Evolutionary conservation across 192 early-diverging fungal genomes (phyloP), one percentile per base, ranked within the genome.

Genomic region (Backusella tarrabulga): DNA sequence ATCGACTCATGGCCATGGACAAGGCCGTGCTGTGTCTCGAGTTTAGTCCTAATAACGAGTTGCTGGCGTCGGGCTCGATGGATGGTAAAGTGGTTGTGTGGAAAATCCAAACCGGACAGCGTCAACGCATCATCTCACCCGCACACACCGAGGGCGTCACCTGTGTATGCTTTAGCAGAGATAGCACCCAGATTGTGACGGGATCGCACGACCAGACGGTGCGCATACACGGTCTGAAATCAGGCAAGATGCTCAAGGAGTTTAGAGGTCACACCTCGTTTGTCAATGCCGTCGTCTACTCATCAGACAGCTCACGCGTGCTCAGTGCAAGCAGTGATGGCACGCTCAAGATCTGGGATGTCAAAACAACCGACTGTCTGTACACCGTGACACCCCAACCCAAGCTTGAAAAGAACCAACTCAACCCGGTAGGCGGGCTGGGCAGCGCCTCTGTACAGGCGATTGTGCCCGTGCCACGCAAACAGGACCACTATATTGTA

Each of bases 1-100:
- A 95, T 72, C 92, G 92, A 56, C 78, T 93, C 56, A 99, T 99
- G 95, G 82, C 93, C 67, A 98, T 98, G 97, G 93, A 97, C 15
- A 83, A 86, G 7, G 89, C 96, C 0, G 93, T 98, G 1, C 84
- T 96, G 12, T 91, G 86, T 36, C 81, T 99, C 32, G 85, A 83
- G 3, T 97, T 97, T 80, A 91, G 88, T 54, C 87, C 89, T 69
- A 92, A 96, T 75, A 91, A 92, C 75, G 91, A 96, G 66, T 77
- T 92, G 67, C 82, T 98, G 32, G 96, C 91, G 11, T 92, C 96
- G 6, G 98, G 97, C 38, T 83, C 92, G 12, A 90, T 89, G 34
- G 93, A 95, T 81, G 98, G 98, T 2, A 90, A 87, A 11, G 94
- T 99, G 77, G 92, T 92, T 70, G 90, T 95, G 0, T 99, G 96